Conservation (phyloP, 2,329 filamentous ascomycete species). For the Fusarium tricinctum region DNA sequence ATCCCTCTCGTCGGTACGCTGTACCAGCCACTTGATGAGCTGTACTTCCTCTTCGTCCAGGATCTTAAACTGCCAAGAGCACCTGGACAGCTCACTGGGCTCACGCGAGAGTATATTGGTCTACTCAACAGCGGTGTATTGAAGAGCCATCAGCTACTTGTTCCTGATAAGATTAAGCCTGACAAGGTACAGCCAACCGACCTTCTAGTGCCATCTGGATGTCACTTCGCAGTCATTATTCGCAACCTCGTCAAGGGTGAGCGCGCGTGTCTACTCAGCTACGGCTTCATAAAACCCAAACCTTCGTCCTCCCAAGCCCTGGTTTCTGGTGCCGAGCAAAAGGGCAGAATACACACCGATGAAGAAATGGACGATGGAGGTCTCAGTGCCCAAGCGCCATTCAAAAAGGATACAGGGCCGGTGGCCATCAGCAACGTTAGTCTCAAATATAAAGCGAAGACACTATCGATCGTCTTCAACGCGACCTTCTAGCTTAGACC, state of each 20-base stretch:
- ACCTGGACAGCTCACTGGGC: neutral
- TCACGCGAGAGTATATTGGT: neutral
- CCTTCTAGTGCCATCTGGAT: neutral
- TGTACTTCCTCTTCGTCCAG: slow-evolving; percentile 12
- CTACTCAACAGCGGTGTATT: neutral
- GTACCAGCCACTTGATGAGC: slow-evolving; percentile 6
- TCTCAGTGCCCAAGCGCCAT: slow-evolving; percentile 4
- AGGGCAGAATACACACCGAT: neutral
- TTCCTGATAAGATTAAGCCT: slow-evolving; percentile 15
- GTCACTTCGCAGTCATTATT: slow-evolving; percentile 7
- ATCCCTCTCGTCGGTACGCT: neutral
- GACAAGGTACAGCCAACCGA: neutral
- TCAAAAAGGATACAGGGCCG: neutral
- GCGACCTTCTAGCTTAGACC: slow-evolving; percentile 7
- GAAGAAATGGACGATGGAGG: slow-evolving; percentile 7
- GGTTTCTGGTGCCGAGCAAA: accelerated
- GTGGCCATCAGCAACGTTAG: slow-evolving; percentile 9
- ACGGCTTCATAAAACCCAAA: neutral
- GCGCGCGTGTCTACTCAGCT: neutral
- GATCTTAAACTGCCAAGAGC: neutral
- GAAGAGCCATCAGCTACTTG: neutral
- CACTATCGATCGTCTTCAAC: neutral
- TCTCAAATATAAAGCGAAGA: neutral
- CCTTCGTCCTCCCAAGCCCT: neutral
- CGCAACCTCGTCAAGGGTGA: neutral